Evolutionary conservation across 2,329 filamentous ascomycete genomes (phyloP), one percentile per base, ranked within the genome.

Genomic region (Talaromyces sp.): DNA sequence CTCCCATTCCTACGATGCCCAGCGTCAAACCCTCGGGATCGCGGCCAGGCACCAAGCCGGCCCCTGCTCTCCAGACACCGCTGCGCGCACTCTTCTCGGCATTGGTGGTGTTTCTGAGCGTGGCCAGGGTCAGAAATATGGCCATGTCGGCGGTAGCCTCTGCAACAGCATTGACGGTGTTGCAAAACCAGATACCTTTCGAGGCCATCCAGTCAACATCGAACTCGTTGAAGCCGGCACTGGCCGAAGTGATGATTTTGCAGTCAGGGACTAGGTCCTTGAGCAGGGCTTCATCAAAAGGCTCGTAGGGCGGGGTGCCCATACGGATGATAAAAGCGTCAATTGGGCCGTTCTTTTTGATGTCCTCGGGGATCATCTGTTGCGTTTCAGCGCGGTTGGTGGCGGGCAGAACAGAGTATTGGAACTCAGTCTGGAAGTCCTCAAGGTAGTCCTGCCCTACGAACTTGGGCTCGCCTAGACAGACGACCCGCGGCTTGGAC

Each of bases 1-100:
- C 88, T 18, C 90, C 90, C 89, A 92, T 91, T 9, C 89, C 89
- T 30, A 92, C 72, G 63, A 92, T 90, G 2, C 90, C 90, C 4
- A 92, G 79, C 1, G 85, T 78, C 75, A 91, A 91, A 36, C 86
- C 88, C 73, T 87, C 81, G 2, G 89, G 89, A 69, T 92, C 89
- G 68, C 88, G 87, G 27, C 89, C 89, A 0, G 85, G 79, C 1
- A 87, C 87, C 53, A 84, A 79, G 86, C 88, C 92, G 57, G 82
- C 72, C 1, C 86, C 85, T 8, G 78, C 76, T 57, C 74, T 75
- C 78, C 79, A 83, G 0, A 63, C 66, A 0, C 79, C 81, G 0
- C 68, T 65, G 33, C 89, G 83, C 5, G 91, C 78, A 12, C 82
- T 78, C 5, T 80, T 68, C 79, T 92, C 87, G 34, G 82, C 81